A percentile compares a stretch with the other conserved stretches of the same genome.
Evolutionary conservation across 805 yeast genomes (phyloP).

Genomic region (Kazachstania bromeliacearum): DNA sequence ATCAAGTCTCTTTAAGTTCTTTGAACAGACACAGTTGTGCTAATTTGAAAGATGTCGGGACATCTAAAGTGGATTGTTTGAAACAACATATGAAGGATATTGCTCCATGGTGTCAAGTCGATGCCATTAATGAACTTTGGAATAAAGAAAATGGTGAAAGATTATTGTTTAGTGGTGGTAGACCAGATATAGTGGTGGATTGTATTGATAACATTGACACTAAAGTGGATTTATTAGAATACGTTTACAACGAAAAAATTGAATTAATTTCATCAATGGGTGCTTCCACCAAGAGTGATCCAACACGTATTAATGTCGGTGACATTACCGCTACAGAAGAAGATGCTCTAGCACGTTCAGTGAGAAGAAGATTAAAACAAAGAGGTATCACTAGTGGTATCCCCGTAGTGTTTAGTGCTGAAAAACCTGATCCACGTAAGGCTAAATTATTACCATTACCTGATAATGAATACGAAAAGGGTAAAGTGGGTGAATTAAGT

Average conservation of each 20-base stretch:
- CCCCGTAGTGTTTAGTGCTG: slow-evolving; percentile 86
- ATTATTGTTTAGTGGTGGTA: slow-evolving; percentile 39
- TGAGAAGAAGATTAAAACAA: slow-evolving; percentile 73
- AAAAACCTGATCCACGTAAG: slow-evolving; percentile 92
- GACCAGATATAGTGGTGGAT: slow-evolving; percentile 78
- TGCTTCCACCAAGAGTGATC: slow-evolving; percentile 94
- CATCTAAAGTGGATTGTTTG: slow-evolving; percentile 76
- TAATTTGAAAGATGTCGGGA: slow-evolving; percentile 83
- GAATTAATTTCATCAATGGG: slow-evolving; percentile 91
- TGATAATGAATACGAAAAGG: slow-evolving; percentile 54
- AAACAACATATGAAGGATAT: slow-evolving; percentile 55
- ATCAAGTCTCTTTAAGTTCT: slow-evolving; percentile 88
- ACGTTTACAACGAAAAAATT: slow-evolving; percentile 49
- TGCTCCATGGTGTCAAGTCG: slow-evolving; percentile 92
- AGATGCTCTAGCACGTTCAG: slow-evolving; percentile 84
- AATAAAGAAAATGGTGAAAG: slow-evolving; percentile 53
- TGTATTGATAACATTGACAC: slow-evolving; percentile 96
- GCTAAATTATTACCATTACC: slow-evolving; percentile 80
- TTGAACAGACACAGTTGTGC: slow-evolving; percentile 94
- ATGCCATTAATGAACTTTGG: slow-evolving; percentile 73
- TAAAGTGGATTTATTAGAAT: slow-evolving; percentile 82
- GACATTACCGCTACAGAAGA: slow-evolving; percentile 88
- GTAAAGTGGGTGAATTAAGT: slow-evolving; percentile 71
- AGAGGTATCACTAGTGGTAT: slow-evolving; percentile 69
- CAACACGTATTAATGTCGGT: slow-evolving; percentile 80